Evolutionary conservation across 768 basidiomycete species (phyloP), one percentile per base, ranked within the genome.

Genomic region (Pholiota microspora): DNA sequence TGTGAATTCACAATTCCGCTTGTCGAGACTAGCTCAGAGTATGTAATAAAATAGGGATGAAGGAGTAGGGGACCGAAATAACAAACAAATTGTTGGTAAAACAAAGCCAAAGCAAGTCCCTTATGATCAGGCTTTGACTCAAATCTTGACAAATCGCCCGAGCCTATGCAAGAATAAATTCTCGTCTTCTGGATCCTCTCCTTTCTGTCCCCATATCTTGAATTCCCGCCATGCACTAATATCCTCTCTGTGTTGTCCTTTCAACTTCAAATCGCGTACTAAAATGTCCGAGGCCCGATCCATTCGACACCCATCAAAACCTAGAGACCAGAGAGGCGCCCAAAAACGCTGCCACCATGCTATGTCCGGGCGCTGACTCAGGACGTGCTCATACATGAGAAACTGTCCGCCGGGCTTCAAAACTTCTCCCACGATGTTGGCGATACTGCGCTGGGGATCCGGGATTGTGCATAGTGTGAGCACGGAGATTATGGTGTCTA

Each of bases 321-420:
- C 67, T 0, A 74, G 35, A 4, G 64, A 63, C 89, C 89, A 92
- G 3, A 89, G 4, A 0, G 88, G 88, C 1, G 85, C 77, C 89
- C 88, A 90, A 46, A 88, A 76, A 0, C 73, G 57, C 67, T 92
- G 89, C 87, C 88, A 90, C 80, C 82, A 81, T 7, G 79, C 79
- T 2, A 88, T 79, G 56, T 85, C 81, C 6, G 61, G 49, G 0
- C 69, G 66, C 1, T 73, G 78, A 59, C 77, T 86, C 49, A 75
- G 68, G 8, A 91, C 86, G 57, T 92, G 89, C 66, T 92, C 89
- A 56, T 82, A 84, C 61, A 84, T 84, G 15, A 91, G 70, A 0
- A 91, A 52, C 48, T 78, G 73, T 0, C 89, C 89, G 0, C 86
- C 85, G 0, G 87, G 78, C 55, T 78, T 82, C 28, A 92, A 76